A percentile compares a stretch with the other conserved stretches of the same genome.
phyloP scores from a whole-genome alignment of 202 grass and related monocot species.

The Carex arenaria region DNA sequence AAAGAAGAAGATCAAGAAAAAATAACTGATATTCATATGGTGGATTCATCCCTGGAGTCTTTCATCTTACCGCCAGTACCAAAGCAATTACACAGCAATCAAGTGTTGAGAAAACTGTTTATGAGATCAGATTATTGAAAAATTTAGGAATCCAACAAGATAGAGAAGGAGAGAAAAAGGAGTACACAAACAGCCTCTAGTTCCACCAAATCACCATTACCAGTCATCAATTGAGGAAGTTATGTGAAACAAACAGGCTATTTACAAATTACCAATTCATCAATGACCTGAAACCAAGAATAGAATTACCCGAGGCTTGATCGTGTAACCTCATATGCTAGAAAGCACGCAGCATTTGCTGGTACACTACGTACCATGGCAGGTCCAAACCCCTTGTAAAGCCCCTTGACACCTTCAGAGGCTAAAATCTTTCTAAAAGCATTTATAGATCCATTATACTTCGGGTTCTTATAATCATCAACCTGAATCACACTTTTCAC shows the following conservation, averaged over 20 bases:
- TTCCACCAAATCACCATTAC: neutral
- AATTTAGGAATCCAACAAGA: neutral
- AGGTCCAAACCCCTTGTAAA: constrained; percentile 84
- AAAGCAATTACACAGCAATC: neutral
- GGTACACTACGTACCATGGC: constrained; percentile 86
- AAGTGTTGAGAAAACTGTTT: neutral
- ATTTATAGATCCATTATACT: constrained; percentile 53
- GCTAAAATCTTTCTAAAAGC: constrained; percentile 71
- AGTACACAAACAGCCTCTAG: constrained; percentile 8
- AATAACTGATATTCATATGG: neutral
- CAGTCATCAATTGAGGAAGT: neutral
- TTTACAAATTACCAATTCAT: neutral
- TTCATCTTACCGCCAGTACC: neutral
- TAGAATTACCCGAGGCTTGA: constrained; percentile 49
- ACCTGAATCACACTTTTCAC: constrained; percentile 93
- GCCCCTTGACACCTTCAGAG: constrained; percentile 62
- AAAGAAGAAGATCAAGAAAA: neutral
- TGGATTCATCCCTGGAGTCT: neutral
- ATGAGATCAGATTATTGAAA: neutral
- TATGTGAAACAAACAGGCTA: neutral
- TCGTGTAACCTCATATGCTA: constrained; percentile 67
- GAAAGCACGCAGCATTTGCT: constrained; percentile 69
- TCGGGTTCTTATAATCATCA: constrained; percentile 77
- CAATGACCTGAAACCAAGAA: neutral
- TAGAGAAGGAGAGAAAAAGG: neutral